Percentiles rank a stretch among this genome's conserved stretches.
Evolutionary conservation across 306 rosid genomes (phyloP).

Genomic region (Fragaria vesca): DNA sequence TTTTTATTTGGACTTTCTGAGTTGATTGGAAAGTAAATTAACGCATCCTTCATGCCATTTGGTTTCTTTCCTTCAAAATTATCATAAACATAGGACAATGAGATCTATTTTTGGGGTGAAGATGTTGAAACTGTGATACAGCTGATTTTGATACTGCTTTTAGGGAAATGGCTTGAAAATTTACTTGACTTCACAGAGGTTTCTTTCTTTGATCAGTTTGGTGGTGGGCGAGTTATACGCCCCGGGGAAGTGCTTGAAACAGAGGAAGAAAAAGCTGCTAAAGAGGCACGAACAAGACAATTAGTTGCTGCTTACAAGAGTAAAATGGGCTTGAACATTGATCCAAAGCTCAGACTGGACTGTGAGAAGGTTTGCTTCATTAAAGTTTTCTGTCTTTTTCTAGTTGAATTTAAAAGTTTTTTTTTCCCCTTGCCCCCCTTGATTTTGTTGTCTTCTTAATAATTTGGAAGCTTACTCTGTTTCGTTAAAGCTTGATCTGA

Average conservation of each 20-base stretch:
- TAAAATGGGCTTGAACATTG: constrained; percentile 55
- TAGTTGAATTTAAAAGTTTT: constrained; percentile 7
- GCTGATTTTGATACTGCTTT: background rate
- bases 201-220: constrained; percentile 49
- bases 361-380: constrained; percentile 61
- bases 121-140: background rate
- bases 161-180: background rate
- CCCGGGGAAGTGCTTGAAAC: constrained; percentile 83
- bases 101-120: background rate
- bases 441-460: background rate
- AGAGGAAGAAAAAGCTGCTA: constrained; percentile 71
- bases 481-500: background rate
- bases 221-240: constrained; percentile 76
- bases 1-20: background rate
- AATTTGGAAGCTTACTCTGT: background rate
- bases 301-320: constrained; percentile 71
- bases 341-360: constrained; percentile 65
- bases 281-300: constrained; percentile 67
- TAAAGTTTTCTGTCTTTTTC: constrained; percentile 7
- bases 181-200: background rate
- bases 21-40: background rate
- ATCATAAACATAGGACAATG: background rate
- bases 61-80: background rate
- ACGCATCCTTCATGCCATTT: background rate
- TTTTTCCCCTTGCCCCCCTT: background rate